Evolutionary conservation across 306 rosid genomes (phyloP).

Genomic region (Cicer pinnatifidum): DNA sequence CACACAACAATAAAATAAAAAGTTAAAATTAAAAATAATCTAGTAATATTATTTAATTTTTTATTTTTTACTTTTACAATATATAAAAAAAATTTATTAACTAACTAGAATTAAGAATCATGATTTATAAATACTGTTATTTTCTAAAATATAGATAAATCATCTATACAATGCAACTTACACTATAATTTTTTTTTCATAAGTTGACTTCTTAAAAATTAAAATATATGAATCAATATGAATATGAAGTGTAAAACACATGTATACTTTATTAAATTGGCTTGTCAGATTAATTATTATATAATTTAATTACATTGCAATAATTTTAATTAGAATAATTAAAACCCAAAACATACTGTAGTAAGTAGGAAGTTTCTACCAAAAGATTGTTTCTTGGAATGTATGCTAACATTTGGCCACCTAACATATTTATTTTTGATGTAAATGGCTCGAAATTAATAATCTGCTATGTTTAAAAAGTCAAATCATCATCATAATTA

Average conservation of each 20-base stretch:
- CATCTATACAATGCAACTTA: too few relatives aligned
- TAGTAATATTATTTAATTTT: too few relatives aligned
- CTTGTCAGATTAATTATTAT: not conserved
- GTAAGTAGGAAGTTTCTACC: not conserved
- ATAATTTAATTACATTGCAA: not conserved
- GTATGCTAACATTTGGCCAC: not conserved
- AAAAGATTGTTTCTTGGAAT: not conserved
- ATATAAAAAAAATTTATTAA: too few relatives aligned
- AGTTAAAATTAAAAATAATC: too few relatives aligned
- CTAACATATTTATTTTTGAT: slow-evolving; percentile 19
- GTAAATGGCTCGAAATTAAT: not conserved
- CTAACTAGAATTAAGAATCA: not conserved
- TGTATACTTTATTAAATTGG: not conserved
- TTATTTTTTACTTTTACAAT: too few relatives aligned
- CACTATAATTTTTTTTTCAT: not conserved
- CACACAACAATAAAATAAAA: too few relatives aligned
- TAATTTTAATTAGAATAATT: not conserved
- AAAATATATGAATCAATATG: not conserved
- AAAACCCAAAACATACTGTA: not conserved
- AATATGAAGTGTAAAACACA: not conserved
- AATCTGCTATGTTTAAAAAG: not conserved
- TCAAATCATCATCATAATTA: slow-evolving; percentile 11
- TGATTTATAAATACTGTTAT: not conserved
- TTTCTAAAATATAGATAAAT: not conserved
- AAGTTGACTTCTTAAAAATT: slow-evolving; percentile 3